Evolutionary conservation across 768 basidiomycete genomes (phyloP).

Genomic region (Russula dissimulans): DNA sequence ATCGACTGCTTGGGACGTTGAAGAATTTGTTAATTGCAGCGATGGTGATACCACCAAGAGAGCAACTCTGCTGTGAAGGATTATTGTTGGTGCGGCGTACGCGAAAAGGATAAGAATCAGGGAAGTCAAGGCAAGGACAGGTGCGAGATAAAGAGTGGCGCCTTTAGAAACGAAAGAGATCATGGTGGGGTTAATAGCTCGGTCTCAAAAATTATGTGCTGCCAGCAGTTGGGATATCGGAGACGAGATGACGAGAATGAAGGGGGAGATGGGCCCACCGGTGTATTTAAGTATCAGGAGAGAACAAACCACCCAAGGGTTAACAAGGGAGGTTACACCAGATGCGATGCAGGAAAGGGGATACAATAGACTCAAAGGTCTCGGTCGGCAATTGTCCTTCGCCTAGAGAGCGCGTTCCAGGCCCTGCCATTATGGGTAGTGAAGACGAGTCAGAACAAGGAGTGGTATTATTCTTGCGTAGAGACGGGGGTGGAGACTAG

Average conservation of each 20-base stretch:
- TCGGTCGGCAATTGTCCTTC: background rate
- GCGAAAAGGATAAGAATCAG: slow-evolving; percentile 57
- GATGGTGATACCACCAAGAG: slow-evolving; percentile 59
- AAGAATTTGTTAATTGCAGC: slow-evolving; percentile 30
- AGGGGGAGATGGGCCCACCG: background rate
- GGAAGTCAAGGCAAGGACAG: slow-evolving; percentile 55
- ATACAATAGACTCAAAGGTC: background rate
- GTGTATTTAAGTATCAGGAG: slow-evolving; percentile 2
- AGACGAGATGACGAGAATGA: background rate
- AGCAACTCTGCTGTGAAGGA: slow-evolving; percentile 54
- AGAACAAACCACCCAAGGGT: background rate
- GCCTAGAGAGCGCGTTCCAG: background rate
- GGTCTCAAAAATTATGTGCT: slow-evolving; percentile 14
- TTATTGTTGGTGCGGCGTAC: slow-evolving; percentile 54
- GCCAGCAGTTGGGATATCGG: slow-evolving; percentile 11
- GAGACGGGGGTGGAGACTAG: background rate
- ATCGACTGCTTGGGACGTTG: slow-evolving; percentile 33
- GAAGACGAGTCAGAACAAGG: background rate
- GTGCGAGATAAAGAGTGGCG: slow-evolving; percentile 57
- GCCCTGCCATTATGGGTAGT: background rate
- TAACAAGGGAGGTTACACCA: background rate
- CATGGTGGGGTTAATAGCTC: slow-evolving; percentile 37
- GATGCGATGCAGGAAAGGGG: background rate
- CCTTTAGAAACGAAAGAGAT: slow-evolving; percentile 62
- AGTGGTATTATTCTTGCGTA: background rate